Evolutionary conservation across 345 rosid genomes (phyloP).

Genomic region (Stellera chamaejasme): DNA sequence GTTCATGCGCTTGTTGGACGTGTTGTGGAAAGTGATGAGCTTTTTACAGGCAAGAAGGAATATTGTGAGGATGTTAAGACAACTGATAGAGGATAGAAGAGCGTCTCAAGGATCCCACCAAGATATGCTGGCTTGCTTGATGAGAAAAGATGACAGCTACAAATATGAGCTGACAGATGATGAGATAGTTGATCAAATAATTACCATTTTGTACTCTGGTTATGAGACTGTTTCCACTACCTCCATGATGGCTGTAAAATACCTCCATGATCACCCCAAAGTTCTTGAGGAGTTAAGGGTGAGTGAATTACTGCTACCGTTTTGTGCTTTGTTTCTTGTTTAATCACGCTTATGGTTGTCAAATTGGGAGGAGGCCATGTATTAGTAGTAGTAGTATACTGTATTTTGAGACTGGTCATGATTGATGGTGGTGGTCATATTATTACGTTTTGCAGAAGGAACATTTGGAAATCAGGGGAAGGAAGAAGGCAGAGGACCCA

Average conservation of each 20-base stretch:
- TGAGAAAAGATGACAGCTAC: conserved; percentile 38
- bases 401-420: neutral
- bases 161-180: conserved; percentile 40
- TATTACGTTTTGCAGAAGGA: conserved; percentile 42
- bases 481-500: conserved; percentile 60
- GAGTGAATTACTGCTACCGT: conserved; percentile 13
- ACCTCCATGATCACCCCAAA: conserved; percentile 66
- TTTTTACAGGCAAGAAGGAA: conserved; percentile 58
- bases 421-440: conserved; percentile 6
- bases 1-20: neutral
- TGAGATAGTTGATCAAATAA: conserved; percentile 76
- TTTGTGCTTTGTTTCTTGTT: neutral
- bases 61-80: conserved; percentile 35
- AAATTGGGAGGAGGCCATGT: no score
- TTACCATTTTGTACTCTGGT: conserved; percentile 72
- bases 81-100: conserved; percentile 51
- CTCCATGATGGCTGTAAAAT: conserved; percentile 89
- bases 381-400: no score
- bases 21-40: neutral
- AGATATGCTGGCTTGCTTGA: conserved; percentile 69
- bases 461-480: conserved; percentile 54
- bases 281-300: conserved; percentile 75
- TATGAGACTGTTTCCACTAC: conserved; percentile 86
- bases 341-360: neutral
- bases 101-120: conserved; percentile 27